phyloP scores from a whole-genome alignment of 768 basidiomycete genomes.

The Serendipita sp. region DNA sequence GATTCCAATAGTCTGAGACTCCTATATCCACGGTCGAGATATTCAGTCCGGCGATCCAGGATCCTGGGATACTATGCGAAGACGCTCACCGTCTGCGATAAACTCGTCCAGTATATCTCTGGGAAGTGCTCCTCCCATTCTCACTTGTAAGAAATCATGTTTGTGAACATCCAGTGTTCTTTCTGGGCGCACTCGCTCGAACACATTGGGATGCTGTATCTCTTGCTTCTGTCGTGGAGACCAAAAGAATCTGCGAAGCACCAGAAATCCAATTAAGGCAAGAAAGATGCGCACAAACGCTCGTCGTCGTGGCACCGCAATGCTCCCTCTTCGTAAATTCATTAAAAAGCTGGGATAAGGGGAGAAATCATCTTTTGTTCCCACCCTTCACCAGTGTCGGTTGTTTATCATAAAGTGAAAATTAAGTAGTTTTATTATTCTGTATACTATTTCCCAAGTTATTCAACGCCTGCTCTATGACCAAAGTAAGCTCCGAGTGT shows the following conservation, averaged over 20 bases:
- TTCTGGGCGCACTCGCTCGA: constrained; percentile 52
- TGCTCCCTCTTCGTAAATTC: background rate
- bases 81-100: constrained; percentile 45
- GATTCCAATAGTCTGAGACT: constrained; percentile 74
- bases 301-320: background rate
- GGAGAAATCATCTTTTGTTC: background rate
- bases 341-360: background rate
- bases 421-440: background rate
- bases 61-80: background rate
- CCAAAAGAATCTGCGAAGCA: constrained; percentile 4
- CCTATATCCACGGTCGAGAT: background rate
- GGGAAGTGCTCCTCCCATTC: constrained; percentile 74
- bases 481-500: background rate
- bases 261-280: background rate
- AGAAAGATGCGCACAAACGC: background rate
- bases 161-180: constrained; percentile 77
- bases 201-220: constrained; percentile 42
- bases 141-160: constrained; percentile 72
- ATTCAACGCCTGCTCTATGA: background rate
- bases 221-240: constrained; percentile 19
- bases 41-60: background rate
- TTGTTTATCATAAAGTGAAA: background rate
- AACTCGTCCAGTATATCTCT: constrained; percentile 65
- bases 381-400: background rate
- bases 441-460: background rate